These are phyloP conservation scores for Waltergamsia citrina DNA, from an alignment of 2,329 filamentous ascomycete species.

Conservation along the genomic window DNA sequence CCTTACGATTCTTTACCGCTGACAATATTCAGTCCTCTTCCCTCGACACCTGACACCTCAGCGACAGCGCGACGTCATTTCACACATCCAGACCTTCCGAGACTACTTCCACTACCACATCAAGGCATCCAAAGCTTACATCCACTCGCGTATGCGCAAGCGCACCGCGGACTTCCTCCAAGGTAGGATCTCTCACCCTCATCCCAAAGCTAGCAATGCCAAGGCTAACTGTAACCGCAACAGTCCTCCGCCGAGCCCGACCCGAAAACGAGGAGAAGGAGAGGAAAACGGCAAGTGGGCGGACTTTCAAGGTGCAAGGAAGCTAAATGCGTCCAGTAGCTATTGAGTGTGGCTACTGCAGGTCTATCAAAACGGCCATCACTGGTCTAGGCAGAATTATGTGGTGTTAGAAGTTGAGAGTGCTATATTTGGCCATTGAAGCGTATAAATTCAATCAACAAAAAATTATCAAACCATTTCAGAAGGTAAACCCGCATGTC, in stretches of 20 bases:
- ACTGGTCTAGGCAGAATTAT: not conserved
- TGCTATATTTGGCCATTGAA: not conserved
- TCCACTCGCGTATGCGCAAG: slow-evolving; percentile 96
- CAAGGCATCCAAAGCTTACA: slow-evolving; percentile 98
- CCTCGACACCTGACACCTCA: slow-evolving; percentile 87
- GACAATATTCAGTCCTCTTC: slow-evolving; percentile 63
- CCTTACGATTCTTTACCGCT: slow-evolving; percentile 7
- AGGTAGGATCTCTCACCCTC: slow-evolving; percentile 48
- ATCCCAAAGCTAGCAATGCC: slow-evolving; percentile 21
- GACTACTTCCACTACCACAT: slow-evolving; percentile 99
- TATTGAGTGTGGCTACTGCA: too few relatives aligned
- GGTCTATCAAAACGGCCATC: not conserved
- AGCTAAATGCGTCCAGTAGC: slow-evolving; percentile 9
- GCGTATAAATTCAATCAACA: not conserved
- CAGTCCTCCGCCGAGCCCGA: slow-evolving; percentile 89
- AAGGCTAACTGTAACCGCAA: not conserved
- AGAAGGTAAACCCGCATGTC: too few relatives aligned
- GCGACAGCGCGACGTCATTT: slow-evolving; percentile 89
- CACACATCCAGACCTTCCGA: slow-evolving; percentile 98
- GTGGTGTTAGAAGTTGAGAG: not conserved
- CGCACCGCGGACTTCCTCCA: slow-evolving; percentile 97
- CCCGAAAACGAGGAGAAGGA: slow-evolving; percentile 97
- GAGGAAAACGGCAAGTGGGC: slow-evolving; percentile 92
- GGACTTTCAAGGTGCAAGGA: slow-evolving; percentile 66
- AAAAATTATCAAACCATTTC: not conserved